Evolutionary conservation across 108 stramenopile genomes (phyloP).

Genomic region (Nannochloropsis salina): DNA sequence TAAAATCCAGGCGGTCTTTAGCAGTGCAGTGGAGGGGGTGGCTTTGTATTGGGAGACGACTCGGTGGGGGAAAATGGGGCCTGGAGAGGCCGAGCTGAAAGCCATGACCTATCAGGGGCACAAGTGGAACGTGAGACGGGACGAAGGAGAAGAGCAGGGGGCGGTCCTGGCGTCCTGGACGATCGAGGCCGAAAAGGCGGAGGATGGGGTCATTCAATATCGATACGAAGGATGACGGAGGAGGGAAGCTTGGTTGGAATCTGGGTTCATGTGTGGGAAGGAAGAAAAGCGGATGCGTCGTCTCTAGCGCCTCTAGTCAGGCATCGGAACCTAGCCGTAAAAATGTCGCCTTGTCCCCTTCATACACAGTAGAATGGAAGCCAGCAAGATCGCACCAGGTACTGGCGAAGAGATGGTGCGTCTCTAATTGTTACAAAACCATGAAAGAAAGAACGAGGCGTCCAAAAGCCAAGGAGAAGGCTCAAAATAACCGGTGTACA

Average conservation of each 20-base stretch:
- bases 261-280: background rate
- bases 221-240: background rate
- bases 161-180: background rate
- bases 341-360: too few species aligned
- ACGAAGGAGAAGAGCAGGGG: background rate
- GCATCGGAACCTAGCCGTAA: too few species aligned
- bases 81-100: background rate
- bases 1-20: background rate
- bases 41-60: background rate
- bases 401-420: too few species aligned
- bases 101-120: background rate
- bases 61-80: slow-evolving; percentile 5
- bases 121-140: slow-evolving; percentile 16
- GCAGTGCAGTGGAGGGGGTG: background rate
- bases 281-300: too few species aligned
- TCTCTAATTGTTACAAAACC: too few species aligned
- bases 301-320: too few species aligned
- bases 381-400: too few species aligned
- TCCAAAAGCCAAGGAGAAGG: too few species aligned
- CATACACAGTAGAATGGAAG: too few species aligned
- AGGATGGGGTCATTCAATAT: background rate
- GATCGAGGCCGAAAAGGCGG: background rate
- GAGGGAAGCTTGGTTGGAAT: background rate
- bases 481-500: too few species aligned
- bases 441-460: too few species aligned